Conservation (phyloP, 2,329 filamentous ascomycete species). For the Fusarium citri region DNA sequence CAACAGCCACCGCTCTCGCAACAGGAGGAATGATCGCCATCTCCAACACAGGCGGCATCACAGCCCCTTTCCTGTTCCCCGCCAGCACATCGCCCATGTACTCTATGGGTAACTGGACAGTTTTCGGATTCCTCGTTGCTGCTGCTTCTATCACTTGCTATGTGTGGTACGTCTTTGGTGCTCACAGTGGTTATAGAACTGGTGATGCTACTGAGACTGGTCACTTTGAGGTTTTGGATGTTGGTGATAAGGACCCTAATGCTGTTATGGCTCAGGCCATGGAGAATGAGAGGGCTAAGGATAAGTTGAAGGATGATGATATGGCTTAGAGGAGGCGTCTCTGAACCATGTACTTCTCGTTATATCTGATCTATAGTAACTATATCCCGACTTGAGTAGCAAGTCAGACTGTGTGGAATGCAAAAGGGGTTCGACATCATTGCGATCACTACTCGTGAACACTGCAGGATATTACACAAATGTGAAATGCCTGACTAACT, state of each 20-base stretch:
- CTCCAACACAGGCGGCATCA: conserved; percentile 50
- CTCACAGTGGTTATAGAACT: conserved; percentile 49
- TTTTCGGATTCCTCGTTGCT: conserved; percentile 48
- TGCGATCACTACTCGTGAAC: too few relatives aligned
- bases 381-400: too few relatives aligned
- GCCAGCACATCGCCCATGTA: conserved; percentile 48
- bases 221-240: conserved; percentile 34
- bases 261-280: conserved; percentile 33
- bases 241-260: conserved; percentile 36
- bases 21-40: conserved; percentile 53
- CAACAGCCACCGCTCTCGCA: conserved; percentile 50
- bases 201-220: conserved; percentile 34
- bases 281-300: conserved; percentile 30
- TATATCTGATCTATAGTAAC: too few relatives aligned
- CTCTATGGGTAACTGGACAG: conserved; percentile 51
- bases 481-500: too few relatives aligned
- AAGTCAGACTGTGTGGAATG: too few relatives aligned
- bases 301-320: conserved; percentile 33
- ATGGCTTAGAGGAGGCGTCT: conserved; percentile 16
- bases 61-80: conserved; percentile 51
- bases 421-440: too few relatives aligned
- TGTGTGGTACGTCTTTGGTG: conserved; percentile 49
- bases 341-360: rapidly evolving
- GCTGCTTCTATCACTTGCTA: conserved; percentile 45
- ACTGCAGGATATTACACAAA: too few relatives aligned